Base-by-base conservation (phyloP, 2,329 filamentous ascomycete species). In the Orbilia brochopaga region DNA sequence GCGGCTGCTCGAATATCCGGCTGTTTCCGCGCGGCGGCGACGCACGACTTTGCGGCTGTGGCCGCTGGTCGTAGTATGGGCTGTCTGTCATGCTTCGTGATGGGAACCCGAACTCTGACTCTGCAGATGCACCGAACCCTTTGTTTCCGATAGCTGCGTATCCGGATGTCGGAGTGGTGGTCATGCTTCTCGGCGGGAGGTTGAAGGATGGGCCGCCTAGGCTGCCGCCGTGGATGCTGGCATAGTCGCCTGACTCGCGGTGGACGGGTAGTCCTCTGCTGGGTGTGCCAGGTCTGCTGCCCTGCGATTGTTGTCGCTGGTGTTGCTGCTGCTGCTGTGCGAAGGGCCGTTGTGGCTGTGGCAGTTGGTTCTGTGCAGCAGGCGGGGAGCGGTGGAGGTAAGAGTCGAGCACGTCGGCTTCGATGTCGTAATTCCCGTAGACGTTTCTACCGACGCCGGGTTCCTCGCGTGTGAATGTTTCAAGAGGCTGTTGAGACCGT, bases 401-500 rank as follows among this genome's bases (percentile, higher is more conserved):
- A 0, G 67, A 72, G 32, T 72, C 67, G 17, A 72, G 30, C 17
- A 72, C 67, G 19, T 72, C 67, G 42, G 67, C 67, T 61, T 72
- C 67, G 44, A 72, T 61, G 15, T 72, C 67, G 51, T 72, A 72
- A 27, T 72, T 72, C 4, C 67, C 67, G 24, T 72, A 35, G 50
- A 65, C 44, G 44, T 72, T 61, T 56, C 67, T 60, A 30, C 67
- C 67, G 17, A 72, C 67, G n/a, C 67, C 67, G 19, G 65, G 67
- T 57, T 72, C 67, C 32, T 72, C 67, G 15, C 67, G 60, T 17
- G 61, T 55, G 19, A 72, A 72, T 19, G 11, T 48, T 21, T 48
- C 44, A 19, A 48, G 44, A 21, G 44, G 44, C 17, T 21, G 44
- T 17, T 23, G 44, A 6, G 57, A 17, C 4, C 42, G 48, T 27